Evolutionary conservation across 352 stramenopile genomes (phyloP), one percentile per base, ranked within the genome.

Genomic region (Peronospora destructor): DNA sequence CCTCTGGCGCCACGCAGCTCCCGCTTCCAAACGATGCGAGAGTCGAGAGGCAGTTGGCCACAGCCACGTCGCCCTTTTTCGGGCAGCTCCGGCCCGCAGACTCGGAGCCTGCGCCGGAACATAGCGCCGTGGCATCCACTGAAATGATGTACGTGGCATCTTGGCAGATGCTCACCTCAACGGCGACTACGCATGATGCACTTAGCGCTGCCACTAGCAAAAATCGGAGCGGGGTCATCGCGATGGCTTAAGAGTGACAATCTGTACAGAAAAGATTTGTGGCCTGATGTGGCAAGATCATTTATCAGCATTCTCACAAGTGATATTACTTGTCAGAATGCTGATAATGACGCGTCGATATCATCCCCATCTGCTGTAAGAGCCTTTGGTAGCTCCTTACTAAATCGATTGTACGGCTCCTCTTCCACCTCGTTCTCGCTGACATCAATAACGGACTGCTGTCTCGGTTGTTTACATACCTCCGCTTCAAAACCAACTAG

Each of bases 81-180:
- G 66, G 70, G 25, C 70, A 80, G n/a, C 17, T 61, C 21, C 39
- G 50, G 9, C 70, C 66, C 21, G 44, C 50, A 9, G 66, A 66
- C 9, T 33, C 33, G 6, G 49, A 16, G 10, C 70, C 70, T 10
- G 60, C 53, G 10, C 70, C 66, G 1, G 61, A 33, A 41, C 69
- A 79, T 6, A 72, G 40, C 21, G 54, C 13, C 19, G 52, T 23
- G 0, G 49, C 45, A 19, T 55, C 36, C 41, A 49, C 50, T 28
- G 65, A 38, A 5, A 79, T 37, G 7, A 50, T 34, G 38, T 76
- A 79, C 7, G 69, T 76, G 19, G 66, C 69, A 23, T 79, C 69
- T 6, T 53, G 66, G 28, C 65, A 79, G 13, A 79, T 63, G 33
- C 68, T 77, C 38, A 77, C 64, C 26, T 66, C 35, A 6, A 59